A percentile compares a stretch with the other conserved stretches of the same genome.
These are phyloP conservation scores for Xerocomus potaroensis DNA, from an alignment of 768 basidiomycete genomes.

Conservation along the genomic window DNA sequence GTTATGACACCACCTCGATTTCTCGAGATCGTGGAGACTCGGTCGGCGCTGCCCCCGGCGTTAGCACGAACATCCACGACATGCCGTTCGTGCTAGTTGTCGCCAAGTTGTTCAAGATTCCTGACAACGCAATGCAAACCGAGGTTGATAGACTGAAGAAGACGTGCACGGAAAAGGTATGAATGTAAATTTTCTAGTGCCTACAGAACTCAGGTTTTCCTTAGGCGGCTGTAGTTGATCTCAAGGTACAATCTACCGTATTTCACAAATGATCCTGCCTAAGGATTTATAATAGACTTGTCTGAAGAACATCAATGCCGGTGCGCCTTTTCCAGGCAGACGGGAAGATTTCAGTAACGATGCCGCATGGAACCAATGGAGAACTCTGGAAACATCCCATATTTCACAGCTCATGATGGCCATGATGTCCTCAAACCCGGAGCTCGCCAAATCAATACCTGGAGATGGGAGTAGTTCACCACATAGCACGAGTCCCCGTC, in stretches of 20 bases:
- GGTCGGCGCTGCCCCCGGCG: conserved; percentile 33
- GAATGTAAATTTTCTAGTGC: neutral
- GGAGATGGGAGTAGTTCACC: conserved; percentile 36
- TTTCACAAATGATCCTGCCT: neutral
- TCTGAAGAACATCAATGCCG: conserved; percentile 86
- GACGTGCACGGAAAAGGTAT: conserved; percentile 73
- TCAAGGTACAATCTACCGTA: conserved; percentile 55
- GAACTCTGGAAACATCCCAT: conserved; percentile 72
- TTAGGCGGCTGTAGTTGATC: conserved; percentile 79
- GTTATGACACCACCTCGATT: conserved; percentile 60
- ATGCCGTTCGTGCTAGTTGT: conserved; percentile 76
- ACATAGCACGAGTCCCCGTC: conserved; percentile 38
- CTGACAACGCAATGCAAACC: conserved; percentile 58
- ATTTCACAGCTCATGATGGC: conserved; percentile 85
- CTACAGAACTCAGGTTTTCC: conserved; percentile 3
- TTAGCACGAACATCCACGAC: conserved; percentile 52
- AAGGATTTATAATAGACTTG: conserved; percentile 49
- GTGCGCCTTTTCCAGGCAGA: conserved; percentile 77
- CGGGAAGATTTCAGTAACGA: conserved; percentile 84
- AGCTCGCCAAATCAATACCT: conserved; percentile 75
- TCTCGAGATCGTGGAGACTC: conserved; percentile 55
- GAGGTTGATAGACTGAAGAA: conserved; percentile 68
- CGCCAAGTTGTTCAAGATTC: conserved; percentile 69
- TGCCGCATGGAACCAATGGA: conserved; percentile 82
- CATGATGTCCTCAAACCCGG: conserved; percentile 83